These are phyloP conservation scores for Monosporascus sp. DNA, from an alignment of 2,329 filamentous ascomycete genomes.

Conservation along the genomic window DNA sequence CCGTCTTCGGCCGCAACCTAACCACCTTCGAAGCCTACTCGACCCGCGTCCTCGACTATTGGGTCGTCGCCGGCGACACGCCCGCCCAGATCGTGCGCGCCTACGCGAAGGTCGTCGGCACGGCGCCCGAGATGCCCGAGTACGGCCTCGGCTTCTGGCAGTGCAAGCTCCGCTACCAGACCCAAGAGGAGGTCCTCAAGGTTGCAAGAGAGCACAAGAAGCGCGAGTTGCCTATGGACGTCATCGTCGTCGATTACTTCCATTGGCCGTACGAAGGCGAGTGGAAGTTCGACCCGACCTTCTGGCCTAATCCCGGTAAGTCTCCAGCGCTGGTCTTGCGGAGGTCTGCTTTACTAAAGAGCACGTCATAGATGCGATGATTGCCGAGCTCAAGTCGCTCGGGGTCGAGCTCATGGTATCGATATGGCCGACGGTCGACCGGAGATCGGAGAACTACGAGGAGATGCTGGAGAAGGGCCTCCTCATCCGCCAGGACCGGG, in stretches of 20 bases:
- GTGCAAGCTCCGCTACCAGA: constrained; percentile 61
- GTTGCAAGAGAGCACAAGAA: constrained; percentile 56
- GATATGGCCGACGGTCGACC: constrained; percentile 64
- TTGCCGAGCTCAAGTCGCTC: constrained; percentile 52
- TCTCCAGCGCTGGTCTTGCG: background rate
- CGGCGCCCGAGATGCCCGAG: constrained; percentile 62
- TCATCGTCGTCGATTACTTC: constrained; percentile 66
- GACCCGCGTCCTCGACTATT: constrained; percentile 55
- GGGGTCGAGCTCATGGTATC: constrained; percentile 64
- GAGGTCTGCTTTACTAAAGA: too few relatives aligned
- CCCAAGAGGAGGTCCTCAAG: constrained; percentile 56
- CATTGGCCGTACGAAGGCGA: constrained; percentile 64
- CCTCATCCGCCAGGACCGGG: constrained; percentile 56
- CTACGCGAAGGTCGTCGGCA: constrained; percentile 52
- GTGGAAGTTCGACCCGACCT: constrained; percentile 60
- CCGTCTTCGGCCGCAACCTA: constrained; percentile 54
- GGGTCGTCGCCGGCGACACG: constrained; percentile 53
- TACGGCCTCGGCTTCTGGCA: constrained; percentile 65
- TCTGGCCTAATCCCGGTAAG: constrained; percentile 58
- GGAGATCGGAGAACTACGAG: constrained; percentile 50
- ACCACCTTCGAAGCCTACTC: constrained; percentile 57
- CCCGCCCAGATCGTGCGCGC: constrained; percentile 50
- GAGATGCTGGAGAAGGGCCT: constrained; percentile 58
- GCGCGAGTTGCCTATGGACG: constrained; percentile 51
- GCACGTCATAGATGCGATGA: constrained; percentile 48